Conservation (phyloP, 2,329 filamentous ascomycete species). For the Fusarium sacchari region DNA sequence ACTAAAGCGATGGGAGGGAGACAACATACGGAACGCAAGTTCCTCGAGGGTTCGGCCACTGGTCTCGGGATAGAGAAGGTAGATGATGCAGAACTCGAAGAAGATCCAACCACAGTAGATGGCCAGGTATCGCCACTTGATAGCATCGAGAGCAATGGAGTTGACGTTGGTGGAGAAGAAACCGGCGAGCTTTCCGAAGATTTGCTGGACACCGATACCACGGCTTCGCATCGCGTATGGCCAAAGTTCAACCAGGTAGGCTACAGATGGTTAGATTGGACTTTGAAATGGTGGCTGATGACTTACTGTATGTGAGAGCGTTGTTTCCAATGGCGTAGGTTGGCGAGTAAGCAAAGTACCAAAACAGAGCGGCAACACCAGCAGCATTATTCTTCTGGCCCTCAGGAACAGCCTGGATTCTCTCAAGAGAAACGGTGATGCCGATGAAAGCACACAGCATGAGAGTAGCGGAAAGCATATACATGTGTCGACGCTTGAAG, state of each 20-base stretch:
- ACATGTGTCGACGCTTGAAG: conserved; percentile 62
- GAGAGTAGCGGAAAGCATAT: conserved; percentile 59
- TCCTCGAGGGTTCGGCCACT: conserved; percentile 80
- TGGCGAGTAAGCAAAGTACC: conserved; percentile 28
- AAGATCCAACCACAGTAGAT: conserved; percentile 57
- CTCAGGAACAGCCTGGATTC: conserved; percentile 49
- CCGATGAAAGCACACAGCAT: conserved; percentile 62
- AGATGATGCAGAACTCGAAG: conserved; percentile 66
- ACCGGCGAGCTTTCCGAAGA: conserved; percentile 57
- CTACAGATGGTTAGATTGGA: conserved; percentile 10
- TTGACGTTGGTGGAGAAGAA: conserved; percentile 59
- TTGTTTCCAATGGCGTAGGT: conserved; percentile 39
- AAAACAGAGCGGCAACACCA: conserved; percentile 28
- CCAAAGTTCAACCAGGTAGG: conserved; percentile 68
- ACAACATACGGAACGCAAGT: conserved; percentile 52
- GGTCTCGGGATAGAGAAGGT: conserved; percentile 86
- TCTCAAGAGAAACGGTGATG: conserved; percentile 61
- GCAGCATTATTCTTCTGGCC: conserved; percentile 11
- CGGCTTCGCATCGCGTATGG: conserved; percentile 66
- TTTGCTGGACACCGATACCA: conserved; percentile 67
- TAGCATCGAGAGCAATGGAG: conserved; percentile 53
- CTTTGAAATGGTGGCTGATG: rapidly evolving
- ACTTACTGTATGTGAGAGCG: conserved; percentile 39
- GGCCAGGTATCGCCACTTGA: conserved; percentile 56
- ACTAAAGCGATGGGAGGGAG: background rate